Conservation (phyloP, 2,329 filamentous ascomycete genomes). For the Herpotrichia juniperi region DNA sequence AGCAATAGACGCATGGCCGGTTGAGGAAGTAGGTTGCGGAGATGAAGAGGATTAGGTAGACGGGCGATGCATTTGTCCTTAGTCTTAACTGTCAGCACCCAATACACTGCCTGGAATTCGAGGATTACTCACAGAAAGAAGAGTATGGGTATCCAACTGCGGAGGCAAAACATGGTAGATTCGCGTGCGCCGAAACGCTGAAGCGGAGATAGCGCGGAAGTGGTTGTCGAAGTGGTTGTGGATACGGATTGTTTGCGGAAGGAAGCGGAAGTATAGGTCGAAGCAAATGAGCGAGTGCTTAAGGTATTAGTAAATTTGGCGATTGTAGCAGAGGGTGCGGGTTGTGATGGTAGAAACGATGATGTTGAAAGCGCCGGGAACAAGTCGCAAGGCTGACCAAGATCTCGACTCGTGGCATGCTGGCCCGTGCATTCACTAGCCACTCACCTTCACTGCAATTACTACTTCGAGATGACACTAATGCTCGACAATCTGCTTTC, state of each 20-base stretch:
- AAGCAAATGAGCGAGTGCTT: neutral
- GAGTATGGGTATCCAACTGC: conserved; percentile 60
- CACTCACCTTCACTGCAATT: neutral
- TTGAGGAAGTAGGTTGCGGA: conserved; percentile 95
- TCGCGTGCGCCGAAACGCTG: conserved; percentile 4
- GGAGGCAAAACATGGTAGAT: conserved; percentile 67
- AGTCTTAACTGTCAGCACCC: conserved; percentile 25
- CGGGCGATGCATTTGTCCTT: conserved; percentile 55
- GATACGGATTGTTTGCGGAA: neutral
- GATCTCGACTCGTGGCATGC: too few species aligned
- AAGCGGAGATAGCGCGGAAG: conserved; percentile 2
- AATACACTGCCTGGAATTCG: neutral
- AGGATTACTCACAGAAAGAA: conserved; percentile 56
- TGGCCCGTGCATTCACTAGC: too few species aligned
- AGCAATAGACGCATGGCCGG: conserved; percentile 97
- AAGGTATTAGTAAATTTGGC: neutral
- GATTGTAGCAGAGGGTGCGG: neutral
- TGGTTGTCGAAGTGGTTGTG: neutral
- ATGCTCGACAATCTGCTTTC: too few species aligned
- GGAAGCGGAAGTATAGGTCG: neutral
- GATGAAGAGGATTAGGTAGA: conserved; percentile 63
- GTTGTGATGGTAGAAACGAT: neutral
- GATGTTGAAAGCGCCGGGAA: neutral
- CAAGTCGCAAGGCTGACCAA: neutral
- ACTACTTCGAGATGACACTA: too few species aligned